Base-by-base conservation (phyloP, 345 rosid genomes). In the Hibiscus mutabilis region DNA sequence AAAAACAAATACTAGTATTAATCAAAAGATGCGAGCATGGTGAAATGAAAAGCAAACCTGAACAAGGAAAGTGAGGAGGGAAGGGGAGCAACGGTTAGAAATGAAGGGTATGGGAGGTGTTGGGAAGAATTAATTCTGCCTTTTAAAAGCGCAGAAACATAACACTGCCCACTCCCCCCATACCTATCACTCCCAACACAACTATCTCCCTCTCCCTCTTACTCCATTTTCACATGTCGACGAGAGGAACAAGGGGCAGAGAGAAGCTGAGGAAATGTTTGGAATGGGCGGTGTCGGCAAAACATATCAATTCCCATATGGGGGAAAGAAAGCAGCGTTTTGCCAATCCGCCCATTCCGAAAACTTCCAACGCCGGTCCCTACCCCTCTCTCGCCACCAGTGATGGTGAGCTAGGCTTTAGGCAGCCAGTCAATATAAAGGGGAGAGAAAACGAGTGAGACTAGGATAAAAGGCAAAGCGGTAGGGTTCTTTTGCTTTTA, bases 281-380 rank as follows among this genome's bases (percentile, higher is more conserved):
- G 74, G 76, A 73, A 73, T 69, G 77, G 77, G 74, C 65, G 76
- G 61, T 27, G 35, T 44, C 6, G 80, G 77, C 62, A 68, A 62
- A 71, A 21, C 22, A 6, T 0, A 18, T 18, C 18, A 18, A 3
- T 49, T 15, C 16, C 51, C 11, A 46, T 0, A 46, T 4, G 19
- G 55, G 19, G 18, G 2, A 53, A 9, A 18, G 57, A 18, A 6
- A 4, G 11, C 12, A 57, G 1, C 44, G 8, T 27, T 42, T 67
- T 60, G 4, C 78, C 78, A n/a, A 52, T 21, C 57, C 64, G 53
- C 52, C 78, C 79, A 68, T 55, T 25, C 77, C 76, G 1, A 61
- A 73, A 35, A 64, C 59, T 72, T 70, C 65, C 62, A 37, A 6
- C 6, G 27, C 25, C 33, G 5, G 6, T 42, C 31, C 42, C 33